phyloP scores from a whole-genome alignment of 2,329 filamentous ascomycete species.

The Trichophyton mentagrophytes region DNA sequence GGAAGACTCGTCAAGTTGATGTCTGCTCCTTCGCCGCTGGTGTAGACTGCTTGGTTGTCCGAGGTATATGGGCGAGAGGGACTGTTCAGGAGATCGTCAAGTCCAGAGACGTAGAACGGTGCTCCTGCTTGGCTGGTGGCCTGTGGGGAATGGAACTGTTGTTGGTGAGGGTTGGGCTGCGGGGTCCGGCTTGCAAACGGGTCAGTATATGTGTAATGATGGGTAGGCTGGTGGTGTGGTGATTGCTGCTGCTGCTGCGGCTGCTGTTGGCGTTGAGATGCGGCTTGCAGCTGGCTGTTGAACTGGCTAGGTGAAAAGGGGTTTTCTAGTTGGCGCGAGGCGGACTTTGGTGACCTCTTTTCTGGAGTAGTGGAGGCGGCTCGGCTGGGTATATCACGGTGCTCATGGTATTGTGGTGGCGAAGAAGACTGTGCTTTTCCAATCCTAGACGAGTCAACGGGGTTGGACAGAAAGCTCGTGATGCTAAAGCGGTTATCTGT shows the following conservation, averaged over 20 bases:
- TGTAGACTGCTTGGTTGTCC: not conserved
- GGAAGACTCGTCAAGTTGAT: not conserved
- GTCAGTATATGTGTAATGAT: not conserved
- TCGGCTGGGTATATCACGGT: not conserved
- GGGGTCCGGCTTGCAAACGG: conserved; percentile 5
- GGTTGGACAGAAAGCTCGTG: not conserved
- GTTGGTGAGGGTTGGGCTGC: conserved; percentile 1
- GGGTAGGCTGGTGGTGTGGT: not conserved
- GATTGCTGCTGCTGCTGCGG: not conserved
- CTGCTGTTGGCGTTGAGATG: not conserved
- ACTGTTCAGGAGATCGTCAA: conserved; percentile 45
- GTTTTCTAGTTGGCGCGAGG: not conserved
- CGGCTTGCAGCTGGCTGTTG: not conserved
- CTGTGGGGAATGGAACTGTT: conserved; percentile 1
- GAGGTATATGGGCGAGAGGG: conserved; percentile 21
- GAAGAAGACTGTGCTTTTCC: not conserved
- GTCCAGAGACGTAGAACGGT: conserved; percentile 29
- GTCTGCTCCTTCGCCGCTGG: not conserved
- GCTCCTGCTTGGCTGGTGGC: conserved; percentile 7
- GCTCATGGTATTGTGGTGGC: conserved; percentile 3
- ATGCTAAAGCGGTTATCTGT: conserved; percentile 1
- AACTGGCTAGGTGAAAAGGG: not conserved
- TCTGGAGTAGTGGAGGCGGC: not conserved
- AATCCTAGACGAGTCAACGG: not conserved
- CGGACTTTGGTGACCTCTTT: not conserved